Evolutionary conservation across 306 rosid genomes (phyloP).

Genomic region (Trifolium fragiferum): DNA sequence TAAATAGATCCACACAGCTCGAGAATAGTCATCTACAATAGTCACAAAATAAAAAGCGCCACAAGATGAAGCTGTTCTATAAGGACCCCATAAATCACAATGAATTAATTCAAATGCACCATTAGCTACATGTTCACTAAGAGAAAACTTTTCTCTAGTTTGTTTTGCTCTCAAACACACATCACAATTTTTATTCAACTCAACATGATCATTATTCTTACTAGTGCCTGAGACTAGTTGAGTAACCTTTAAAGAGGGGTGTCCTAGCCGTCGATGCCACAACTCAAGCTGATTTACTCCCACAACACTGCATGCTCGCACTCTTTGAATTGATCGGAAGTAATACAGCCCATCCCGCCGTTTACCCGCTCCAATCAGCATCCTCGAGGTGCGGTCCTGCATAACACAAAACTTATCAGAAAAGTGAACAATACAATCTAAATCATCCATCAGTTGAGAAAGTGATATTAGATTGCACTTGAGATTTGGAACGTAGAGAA

Average conservation of each 20-base stretch:
- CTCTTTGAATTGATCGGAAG: background rate
- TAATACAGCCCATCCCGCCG: background rate
- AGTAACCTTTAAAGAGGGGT: too few species aligned
- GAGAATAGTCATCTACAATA: constrained; percentile 21
- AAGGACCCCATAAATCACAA: background rate
- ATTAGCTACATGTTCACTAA: background rate
- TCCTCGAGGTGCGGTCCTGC: background rate
- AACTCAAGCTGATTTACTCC: too few species aligned
- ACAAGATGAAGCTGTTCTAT: background rate
- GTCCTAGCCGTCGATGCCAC: too few species aligned
- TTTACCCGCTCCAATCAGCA: background rate
- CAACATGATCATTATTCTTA: background rate
- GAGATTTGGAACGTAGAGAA: too few species aligned
- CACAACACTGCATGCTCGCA: background rate
- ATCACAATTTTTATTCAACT: background rate
- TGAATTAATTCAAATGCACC: background rate
- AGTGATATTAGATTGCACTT: too few species aligned
- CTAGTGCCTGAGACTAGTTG: background rate
- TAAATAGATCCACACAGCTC: background rate
- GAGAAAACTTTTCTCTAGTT: background rate
- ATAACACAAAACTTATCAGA: background rate
- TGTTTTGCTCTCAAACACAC: background rate
- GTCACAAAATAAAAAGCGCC: constrained; percentile 10
- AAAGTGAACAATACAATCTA: background rate
- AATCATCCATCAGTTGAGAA: background rate